phyloP scores from a whole-genome alignment of 257 asterid genomes.

The Solanum tacnaense region DNA sequence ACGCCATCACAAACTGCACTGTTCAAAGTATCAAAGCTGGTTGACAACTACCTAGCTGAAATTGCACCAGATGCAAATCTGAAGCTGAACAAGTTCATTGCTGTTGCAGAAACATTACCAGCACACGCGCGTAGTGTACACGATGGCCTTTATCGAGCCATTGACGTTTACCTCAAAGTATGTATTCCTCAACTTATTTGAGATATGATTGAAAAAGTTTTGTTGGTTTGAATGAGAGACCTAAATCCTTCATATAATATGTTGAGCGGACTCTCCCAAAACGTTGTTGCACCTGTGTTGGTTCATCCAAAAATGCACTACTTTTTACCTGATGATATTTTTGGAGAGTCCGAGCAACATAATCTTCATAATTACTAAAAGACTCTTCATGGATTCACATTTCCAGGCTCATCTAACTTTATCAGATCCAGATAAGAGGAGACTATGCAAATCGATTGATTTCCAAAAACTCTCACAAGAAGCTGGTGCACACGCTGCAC shows the following conservation, averaged over 20 bases:
- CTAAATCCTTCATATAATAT: neutral
- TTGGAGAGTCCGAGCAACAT: neutral
- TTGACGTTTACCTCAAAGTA: slow-evolving; percentile 89
- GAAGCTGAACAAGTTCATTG: slow-evolving; percentile 66
- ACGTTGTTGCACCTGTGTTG: neutral
- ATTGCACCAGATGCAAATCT: slow-evolving; percentile 90
- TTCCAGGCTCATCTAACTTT: slow-evolving; percentile 70
- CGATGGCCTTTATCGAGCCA: slow-evolving; percentile 81
- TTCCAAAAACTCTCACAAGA: slow-evolving; percentile 85
- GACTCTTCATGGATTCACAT: neutral
- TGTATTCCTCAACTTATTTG: neutral
- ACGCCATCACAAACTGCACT: slow-evolving; percentile 74
- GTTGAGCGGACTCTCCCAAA: neutral
- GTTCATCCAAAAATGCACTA: neutral
- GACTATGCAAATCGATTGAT: slow-evolving; percentile 70
- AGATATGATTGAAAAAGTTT: neutral
- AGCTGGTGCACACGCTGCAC: slow-evolving; percentile 96
- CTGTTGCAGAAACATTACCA: slow-evolving; percentile 80
- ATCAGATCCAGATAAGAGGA: slow-evolving; percentile 68
- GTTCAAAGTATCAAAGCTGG: slow-evolving; percentile 67
- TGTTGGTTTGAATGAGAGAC: neutral
- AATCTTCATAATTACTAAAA: neutral
- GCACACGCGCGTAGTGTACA: slow-evolving; percentile 67
- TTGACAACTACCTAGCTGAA: slow-evolving; percentile 79
- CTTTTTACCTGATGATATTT: neutral